These are phyloP conservation scores for Mortierella sp. DNA, from an alignment of 371 early-diverging fungal species.

Conservation along the genomic window DNA sequence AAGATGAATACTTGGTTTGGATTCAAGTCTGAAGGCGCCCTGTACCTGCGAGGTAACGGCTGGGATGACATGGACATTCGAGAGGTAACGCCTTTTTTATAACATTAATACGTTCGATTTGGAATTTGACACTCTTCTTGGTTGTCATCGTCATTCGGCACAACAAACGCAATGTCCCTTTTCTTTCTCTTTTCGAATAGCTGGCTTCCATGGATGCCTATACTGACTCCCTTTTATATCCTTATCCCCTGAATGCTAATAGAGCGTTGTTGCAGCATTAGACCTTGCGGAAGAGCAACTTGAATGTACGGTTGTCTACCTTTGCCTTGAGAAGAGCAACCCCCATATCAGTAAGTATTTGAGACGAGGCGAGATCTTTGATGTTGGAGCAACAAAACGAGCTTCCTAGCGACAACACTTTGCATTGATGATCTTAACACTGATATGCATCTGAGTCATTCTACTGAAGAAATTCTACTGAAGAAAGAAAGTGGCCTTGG, in stretches of 20 bases:
- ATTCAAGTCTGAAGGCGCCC: constrained; percentile 15
- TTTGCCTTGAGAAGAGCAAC: constrained; percentile 55
- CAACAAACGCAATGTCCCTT: neutral
- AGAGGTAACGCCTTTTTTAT: constrained; percentile 14
- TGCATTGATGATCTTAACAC: neutral
- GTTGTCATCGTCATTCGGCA: neutral
- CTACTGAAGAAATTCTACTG: no score
- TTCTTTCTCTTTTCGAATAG: neutral
- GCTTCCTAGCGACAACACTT: neutral
- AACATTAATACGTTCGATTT: neutral
- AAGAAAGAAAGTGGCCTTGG: no score
- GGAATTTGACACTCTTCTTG: neutral
- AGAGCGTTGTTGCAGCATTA: constrained; percentile 29
- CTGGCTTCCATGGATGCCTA: neutral
- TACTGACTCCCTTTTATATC: neutral
- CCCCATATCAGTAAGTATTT: constrained; percentile 37
- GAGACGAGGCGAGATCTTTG: neutral
- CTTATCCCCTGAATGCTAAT: neutral
- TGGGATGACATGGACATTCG: constrained; percentile 25
- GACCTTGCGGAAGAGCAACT: constrained; percentile 58
- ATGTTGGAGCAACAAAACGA: neutral
- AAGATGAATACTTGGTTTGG: constrained; percentile 31
- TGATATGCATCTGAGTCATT: no score
- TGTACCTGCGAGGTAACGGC: constrained; percentile 28
- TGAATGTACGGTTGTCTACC: constrained; percentile 39